Conservation (phyloP, 805 yeast species). For the Saturnispora hagleri region DNA sequence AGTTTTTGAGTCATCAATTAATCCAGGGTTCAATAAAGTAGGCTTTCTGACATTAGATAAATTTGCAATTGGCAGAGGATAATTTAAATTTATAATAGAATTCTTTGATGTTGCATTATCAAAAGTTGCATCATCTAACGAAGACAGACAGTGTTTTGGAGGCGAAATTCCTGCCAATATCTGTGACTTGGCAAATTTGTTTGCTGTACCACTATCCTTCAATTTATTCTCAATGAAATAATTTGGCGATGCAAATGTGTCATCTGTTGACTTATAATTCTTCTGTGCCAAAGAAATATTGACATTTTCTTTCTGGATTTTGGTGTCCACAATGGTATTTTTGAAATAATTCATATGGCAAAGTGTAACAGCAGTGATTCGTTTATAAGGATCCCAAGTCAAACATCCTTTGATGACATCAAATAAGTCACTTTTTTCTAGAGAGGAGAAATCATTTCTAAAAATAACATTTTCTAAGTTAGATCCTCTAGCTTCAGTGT, state of each 20-base stretch:
- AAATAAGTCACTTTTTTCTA: constrained; percentile 32
- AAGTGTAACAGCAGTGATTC: constrained; percentile 44
- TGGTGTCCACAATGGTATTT: constrained; percentile 27
- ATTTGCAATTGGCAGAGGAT: not conserved
- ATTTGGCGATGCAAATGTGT: not conserved
- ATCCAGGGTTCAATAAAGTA: not conserved
- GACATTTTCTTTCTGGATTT: constrained; percentile 13
- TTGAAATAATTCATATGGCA: constrained; percentile 47
- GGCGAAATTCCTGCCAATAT: constrained; percentile 8
- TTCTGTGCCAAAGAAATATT: constrained; percentile 1
- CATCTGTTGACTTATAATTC: not conserved
- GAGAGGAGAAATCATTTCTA: constrained; percentile 31
- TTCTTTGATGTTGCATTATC: not conserved
- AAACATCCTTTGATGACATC: constrained; percentile 43
- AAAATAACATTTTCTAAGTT: constrained; percentile 38
- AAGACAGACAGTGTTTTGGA: not conserved
- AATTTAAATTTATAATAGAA: not conserved
- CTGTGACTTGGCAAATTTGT: constrained; percentile 2
- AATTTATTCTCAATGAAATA: not conserved
- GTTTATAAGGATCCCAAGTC: constrained; percentile 69
- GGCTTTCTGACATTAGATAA: constrained; percentile 1
- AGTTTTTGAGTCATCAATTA: not conserved
- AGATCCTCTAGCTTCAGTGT: constrained; percentile 34
- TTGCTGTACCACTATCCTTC: not conserved
- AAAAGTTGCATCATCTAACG: not conserved